Base-by-base conservation (phyloP, 768 basidiomycete species). In the Porpolomopsis calyptriformis region DNA sequence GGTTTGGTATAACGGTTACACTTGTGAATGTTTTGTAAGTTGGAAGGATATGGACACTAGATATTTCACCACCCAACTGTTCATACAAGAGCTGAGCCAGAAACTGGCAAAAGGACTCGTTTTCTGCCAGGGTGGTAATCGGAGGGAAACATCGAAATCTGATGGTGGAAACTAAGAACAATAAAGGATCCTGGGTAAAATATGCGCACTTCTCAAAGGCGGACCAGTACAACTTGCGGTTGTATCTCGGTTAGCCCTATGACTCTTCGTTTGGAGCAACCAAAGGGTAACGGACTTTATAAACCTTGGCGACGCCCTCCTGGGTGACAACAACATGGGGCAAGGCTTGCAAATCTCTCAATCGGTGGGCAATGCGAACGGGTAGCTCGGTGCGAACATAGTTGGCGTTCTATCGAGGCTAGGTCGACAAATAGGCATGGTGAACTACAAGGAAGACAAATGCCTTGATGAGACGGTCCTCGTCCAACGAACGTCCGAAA, bases 341-440 rank as follows among this genome's bases (percentile, higher is more conserved):
- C 39, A 94, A 68, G 1, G 78, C 69, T 64, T 94, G 91, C 54
- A 94, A 69, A 57, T 94, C 91, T 47, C 86, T 78, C 49, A 93
- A 64, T 39, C 91, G 76, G 60, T 93, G 90, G 3, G 89, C 83
- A 55, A 92, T 85, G 29, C 90, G 78, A 11, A 90, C 79, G 8
- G 91, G 90, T 4, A 94, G 65, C 57, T 94, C 90, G 4, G 85
- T 85, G 43, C 89, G 79, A 35, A 94, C 87, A 63, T 91, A 89
- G 60, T 91, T 91, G 44, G 86, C 89, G 52, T 85, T 88, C 88
- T 91, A 42, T 49, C 9, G 36, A 48, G 1, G 45, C 36, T 12
- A 43, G 46, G 35, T 27, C 34, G 23, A 36, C 25, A 26, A 11
- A 11, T 3, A 27, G 35, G 9, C 23, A 4, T 12, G n/a, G n/a